A percentile compares a stretch with the other conserved stretches of the same genome.
Evolutionary conservation across 2,329 filamentous ascomycete genomes (phyloP).

Genomic region (Ascochyta rabiei): DNA sequence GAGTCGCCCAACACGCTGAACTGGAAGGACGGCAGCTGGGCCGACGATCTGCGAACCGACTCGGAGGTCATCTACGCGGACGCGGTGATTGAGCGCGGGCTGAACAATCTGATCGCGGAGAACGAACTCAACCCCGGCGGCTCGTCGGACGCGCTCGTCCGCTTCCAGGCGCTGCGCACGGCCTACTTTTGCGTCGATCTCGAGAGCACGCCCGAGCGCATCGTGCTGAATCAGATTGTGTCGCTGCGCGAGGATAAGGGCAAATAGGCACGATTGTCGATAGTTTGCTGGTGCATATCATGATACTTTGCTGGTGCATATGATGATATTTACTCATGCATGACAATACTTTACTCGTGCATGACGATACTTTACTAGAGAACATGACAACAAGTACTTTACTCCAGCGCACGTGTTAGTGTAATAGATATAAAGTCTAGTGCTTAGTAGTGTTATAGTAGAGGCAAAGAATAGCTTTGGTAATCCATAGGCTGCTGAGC

Average conservation of each 20-base stretch:
- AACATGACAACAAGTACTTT: no score
- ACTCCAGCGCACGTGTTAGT: no score
- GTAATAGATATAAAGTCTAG: no score
- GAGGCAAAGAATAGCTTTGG: no score
- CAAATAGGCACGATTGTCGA: no score
- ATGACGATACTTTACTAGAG: no score
- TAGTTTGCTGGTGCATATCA: no score
- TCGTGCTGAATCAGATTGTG: constrained; percentile 90
- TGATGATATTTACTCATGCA: no score
- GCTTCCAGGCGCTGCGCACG: constrained; percentile 90
- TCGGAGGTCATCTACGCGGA: constrained; percentile 80
- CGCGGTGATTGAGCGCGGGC: constrained; percentile 82
- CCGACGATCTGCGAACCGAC: constrained; percentile 82
- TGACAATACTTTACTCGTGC: no score
- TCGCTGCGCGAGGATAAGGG: constrained; percentile 79
- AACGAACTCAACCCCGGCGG: constrained; percentile 41
- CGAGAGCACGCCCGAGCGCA: constrained; percentile 72
- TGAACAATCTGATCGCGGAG: constrained; percentile 76
- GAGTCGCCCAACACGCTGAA: constrained; percentile 77
- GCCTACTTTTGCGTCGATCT: constrained; percentile 84
- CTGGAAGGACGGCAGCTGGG: constrained; percentile 74
- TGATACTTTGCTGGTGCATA: no score
- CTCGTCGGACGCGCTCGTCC: constrained; percentile 59
- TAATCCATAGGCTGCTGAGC: no score
- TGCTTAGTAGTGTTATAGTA: no score